Percentiles rank a stretch among this genome's conserved stretches.
Evolutionary conservation across 495 filamentous ascomycete genomes (phyloP).

Genomic region (Podospora fimiseda): DNA sequence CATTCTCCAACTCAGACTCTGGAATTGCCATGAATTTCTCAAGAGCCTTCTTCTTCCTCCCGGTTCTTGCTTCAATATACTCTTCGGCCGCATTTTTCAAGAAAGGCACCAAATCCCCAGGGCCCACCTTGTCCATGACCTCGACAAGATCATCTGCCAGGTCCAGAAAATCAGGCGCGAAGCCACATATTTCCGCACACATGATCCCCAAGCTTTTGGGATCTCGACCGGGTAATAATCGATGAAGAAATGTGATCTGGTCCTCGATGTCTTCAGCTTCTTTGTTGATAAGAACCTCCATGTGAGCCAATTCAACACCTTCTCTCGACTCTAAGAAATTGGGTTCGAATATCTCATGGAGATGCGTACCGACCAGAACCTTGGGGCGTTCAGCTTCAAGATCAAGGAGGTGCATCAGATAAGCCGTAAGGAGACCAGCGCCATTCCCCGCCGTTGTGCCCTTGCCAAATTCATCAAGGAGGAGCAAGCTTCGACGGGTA

Average conservation of each 20-base stretch:
- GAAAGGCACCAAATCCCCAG: constrained; percentile 30
- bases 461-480: constrained; percentile 96
- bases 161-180: constrained; percentile 62
- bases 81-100: neutral
- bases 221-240: constrained; percentile 61
- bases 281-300: constrained; percentile 74
- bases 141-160: constrained; percentile 71
- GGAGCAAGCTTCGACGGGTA: constrained; percentile 68
- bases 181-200: constrained; percentile 80
- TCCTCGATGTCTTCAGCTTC: constrained; percentile 54
- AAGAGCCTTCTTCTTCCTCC: neutral
- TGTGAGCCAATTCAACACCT: constrained; percentile 66
- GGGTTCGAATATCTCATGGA: constrained; percentile 86
- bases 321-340: constrained; percentile 56
- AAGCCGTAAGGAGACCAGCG: constrained; percentile 75
- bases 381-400: constrained; percentile 61
- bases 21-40: neutral
- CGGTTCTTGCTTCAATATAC: neutral
- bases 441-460: constrained; percentile 80
- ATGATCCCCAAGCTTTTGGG: constrained; percentile 77
- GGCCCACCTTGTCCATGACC: constrained; percentile 58
- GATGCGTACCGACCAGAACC: constrained; percentile 84
- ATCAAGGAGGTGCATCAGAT: constrained; percentile 68
- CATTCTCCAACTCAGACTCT: too few relatives aligned
- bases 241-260: constrained; percentile 86